Percentiles rank a stretch among this genome's conserved stretches.
These are phyloP conservation scores for Trichocladium antarcticum DNA, from an alignment of 495 filamentous ascomycete species.

Conservation along the genomic window DNA sequence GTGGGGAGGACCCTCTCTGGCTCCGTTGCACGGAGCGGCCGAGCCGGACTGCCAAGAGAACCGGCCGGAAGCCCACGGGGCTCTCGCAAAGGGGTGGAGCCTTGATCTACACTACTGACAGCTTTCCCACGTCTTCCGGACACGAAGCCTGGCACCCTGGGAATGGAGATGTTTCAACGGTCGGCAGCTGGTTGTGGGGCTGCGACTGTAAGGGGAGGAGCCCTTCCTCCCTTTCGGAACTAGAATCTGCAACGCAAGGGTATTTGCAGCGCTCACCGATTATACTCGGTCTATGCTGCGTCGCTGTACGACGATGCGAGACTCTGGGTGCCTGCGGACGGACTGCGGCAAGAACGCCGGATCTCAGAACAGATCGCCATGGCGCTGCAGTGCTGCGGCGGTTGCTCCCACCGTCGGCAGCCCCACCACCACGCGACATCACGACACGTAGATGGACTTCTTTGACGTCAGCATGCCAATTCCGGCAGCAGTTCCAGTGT, in stretches of 20 bases:
- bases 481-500: slow-evolving; percentile 6
- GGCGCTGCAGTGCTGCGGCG: background rate
- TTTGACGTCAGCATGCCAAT: slow-evolving; percentile 12
- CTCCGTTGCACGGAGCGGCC: background rate
- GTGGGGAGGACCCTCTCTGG: background rate
- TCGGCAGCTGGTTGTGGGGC: no score
- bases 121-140: background rate
- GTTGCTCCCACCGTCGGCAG: background rate
- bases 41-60: slow-evolving; percentile 3
- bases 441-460: background rate
- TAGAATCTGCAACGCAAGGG: background rate
- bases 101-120: background rate
- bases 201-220: no score
- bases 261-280: background rate
- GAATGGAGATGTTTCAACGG: no score
- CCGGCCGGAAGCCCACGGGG: background rate
- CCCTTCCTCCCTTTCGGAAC: no score
- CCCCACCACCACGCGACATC: background rate
- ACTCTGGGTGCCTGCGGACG: slow-evolving; percentile 10
- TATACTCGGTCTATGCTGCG: background rate
- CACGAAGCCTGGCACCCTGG: background rate
- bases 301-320: background rate
- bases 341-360: slow-evolving; percentile 1
- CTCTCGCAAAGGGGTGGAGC: background rate
- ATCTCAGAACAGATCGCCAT: slow-evolving; percentile 2